A percentile compares a stretch with the other conserved stretches of the same genome.
Conservation (phyloP, 2,329 filamentous ascomycete genomes). For the Pyrenochaeta sp. region DNA sequence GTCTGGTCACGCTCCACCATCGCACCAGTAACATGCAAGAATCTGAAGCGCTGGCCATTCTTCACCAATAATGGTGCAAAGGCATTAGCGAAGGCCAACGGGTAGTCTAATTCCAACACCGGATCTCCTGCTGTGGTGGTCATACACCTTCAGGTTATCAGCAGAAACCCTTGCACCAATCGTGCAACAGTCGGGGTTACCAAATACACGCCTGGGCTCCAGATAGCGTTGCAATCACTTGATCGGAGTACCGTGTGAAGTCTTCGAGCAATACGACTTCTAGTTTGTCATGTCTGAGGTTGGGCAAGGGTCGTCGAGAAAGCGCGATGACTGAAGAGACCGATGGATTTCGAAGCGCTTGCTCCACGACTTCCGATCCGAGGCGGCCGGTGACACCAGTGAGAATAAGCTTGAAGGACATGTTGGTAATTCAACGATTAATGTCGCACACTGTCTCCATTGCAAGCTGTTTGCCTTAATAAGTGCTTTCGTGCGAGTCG, state of each 20-base stretch:
- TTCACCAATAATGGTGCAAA: constrained; percentile 11
- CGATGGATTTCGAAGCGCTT: constrained; percentile 13
- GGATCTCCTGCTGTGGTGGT: constrained; percentile 20
- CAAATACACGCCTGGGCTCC: constrained; percentile 23
- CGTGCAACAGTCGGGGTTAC: constrained; percentile 7
- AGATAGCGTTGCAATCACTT: constrained; percentile 17
- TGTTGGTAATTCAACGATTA: constrained; percentile 10
- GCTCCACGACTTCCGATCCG: constrained; percentile 16
- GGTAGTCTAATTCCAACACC: constrained; percentile 18
- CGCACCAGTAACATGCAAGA: constrained; percentile 18
- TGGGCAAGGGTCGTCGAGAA: constrained; percentile 17
- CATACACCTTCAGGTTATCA: constrained; percentile 23
- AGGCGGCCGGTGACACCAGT: constrained; percentile 21
- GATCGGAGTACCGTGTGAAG: constrained; percentile 19
- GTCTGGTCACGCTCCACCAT: constrained; percentile 20
- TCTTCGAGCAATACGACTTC: constrained; percentile 21
- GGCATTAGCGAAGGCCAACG: constrained; percentile 19
- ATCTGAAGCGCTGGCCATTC: constrained; percentile 18
- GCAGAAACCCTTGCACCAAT: too few relatives aligned
- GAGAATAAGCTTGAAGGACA: constrained; percentile 18
- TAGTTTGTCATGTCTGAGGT: constrained; percentile 15
- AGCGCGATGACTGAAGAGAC: constrained; percentile 20
- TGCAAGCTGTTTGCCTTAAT: constrained; percentile 9
- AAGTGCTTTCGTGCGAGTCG: constrained; percentile 17
- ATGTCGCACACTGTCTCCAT: neutral